Conservation (phyloP, 176 grass and related monocot species). For the Phyllostachys edulis region DNA sequence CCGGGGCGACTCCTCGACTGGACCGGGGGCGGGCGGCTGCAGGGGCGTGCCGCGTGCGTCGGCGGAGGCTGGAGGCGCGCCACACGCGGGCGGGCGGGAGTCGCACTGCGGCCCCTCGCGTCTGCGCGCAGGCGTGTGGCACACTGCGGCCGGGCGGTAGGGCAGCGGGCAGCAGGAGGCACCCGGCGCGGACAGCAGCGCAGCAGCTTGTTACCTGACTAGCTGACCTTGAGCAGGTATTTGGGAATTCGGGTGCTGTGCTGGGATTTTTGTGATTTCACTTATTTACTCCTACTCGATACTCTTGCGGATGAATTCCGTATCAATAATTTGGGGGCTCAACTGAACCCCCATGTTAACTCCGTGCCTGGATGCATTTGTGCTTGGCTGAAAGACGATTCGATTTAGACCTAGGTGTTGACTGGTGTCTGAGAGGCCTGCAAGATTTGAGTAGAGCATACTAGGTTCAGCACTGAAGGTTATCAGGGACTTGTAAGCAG, state of each 20-base stretch:
- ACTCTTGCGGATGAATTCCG: background rate
- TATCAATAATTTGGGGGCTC: background rate
- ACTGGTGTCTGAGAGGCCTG: background rate
- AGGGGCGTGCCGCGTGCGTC: background rate
- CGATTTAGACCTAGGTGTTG: background rate
- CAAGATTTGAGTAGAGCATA: background rate
- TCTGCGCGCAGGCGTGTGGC: background rate
- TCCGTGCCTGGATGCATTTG: background rate
- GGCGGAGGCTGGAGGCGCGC: background rate
- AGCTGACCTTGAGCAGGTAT: background rate
- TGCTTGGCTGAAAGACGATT: background rate
- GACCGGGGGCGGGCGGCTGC: background rate
- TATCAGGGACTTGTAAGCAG: background rate
- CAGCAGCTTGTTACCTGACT: background rate
- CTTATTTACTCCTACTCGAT: background rate
- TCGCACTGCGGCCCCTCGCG: background rate
- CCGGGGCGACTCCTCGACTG: background rate
- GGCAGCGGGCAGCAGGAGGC: background rate
- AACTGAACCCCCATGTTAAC: background rate
- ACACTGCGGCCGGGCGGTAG: background rate
- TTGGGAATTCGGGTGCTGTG: background rate
- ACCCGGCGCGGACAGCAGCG: background rate
- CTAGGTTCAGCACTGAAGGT: background rate
- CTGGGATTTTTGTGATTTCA: background rate
- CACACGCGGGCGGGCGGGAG: background rate